Percentiles rank a stretch among this genome's conserved stretches.
Conservation (phyloP, 1,284 basidiomycete genomes). For the Coniferiporia weirii region DNA sequence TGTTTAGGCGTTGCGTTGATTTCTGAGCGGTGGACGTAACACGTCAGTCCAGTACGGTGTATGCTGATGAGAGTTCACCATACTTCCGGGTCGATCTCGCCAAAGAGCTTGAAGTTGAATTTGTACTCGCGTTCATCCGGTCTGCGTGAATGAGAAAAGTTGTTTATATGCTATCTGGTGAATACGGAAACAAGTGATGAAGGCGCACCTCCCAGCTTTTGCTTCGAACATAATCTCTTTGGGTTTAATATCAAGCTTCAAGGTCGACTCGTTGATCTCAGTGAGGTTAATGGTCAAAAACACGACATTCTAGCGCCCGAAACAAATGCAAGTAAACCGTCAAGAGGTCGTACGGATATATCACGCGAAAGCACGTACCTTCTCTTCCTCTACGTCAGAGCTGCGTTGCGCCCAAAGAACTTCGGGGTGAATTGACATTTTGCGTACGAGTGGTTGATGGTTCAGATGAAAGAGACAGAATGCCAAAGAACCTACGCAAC, state of each 20-base stretch:
- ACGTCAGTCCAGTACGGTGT: neutral
- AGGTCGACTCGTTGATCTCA: conserved; percentile 60
- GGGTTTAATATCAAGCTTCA: conserved; percentile 61
- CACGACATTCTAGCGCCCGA: conserved; percentile 62
- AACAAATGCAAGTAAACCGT: conserved; percentile 3
- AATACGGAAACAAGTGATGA: neutral
- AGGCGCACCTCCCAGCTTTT: conserved; percentile 61
- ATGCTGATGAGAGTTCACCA: conserved; percentile 14
- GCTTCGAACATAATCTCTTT: conserved; percentile 68
- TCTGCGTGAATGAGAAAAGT: neutral
- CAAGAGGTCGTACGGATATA: neutral
- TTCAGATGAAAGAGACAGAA: conserved; percentile 12
- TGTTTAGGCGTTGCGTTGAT: conserved; percentile 58
- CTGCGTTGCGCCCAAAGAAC: conserved; percentile 90
- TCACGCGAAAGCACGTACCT: conserved; percentile 41
- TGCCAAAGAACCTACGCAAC: conserved; percentile 11
- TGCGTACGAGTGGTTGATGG: conserved; percentile 17
- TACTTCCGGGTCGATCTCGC: conserved; percentile 72
- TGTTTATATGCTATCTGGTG: conserved; percentile 9
- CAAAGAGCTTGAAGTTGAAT: conserved; percentile 71
- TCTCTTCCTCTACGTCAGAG: conserved; percentile 57
- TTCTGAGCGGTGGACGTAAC: conserved; percentile 38
- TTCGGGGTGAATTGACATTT: conserved; percentile 71
- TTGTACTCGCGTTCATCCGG: conserved; percentile 56
- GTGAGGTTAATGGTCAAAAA: conserved; percentile 83